Evolutionary conservation across 2,329 filamentous ascomycete species (phyloP), one percentile per base, ranked within the genome.

Genomic region (Ascochyta clinopodiicola): DNA sequence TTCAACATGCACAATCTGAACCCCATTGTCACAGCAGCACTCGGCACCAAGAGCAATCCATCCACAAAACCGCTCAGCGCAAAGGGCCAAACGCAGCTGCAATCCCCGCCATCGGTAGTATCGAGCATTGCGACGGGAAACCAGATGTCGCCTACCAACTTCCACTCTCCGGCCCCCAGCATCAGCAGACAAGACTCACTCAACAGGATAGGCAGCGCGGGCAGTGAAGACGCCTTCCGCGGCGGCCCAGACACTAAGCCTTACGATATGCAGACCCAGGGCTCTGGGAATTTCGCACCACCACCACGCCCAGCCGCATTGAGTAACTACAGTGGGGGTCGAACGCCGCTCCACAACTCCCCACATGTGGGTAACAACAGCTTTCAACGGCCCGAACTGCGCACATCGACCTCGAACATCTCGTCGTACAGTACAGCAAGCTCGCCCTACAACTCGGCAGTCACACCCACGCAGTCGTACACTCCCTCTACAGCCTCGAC

Each of bases 1-100:
- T 81, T 88, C 70, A 68, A 68, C 38, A 79, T 87, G 72, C 83
- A 85, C 61, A 77, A 78, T 50, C 64, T 76, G 35, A 78, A 78
- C 39, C 75, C 75, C 15, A 78, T 78, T 21, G 75, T 77, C 36
- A 75, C 74, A 1, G 74, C 73, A 31, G 74, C 75, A 15, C 68
- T 77, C 48, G 70, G 68, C 8, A 62, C 63, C 5, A 75, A 76
- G 60, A 71, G 59, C 48, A 64, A 59, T 10, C 29, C 64, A 10
- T 57, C 62, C 15, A 57, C 56, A 49, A 71, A 69, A 29, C 44
- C 57, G 19, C 52, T 53, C 24, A 47, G 46, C 43, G 54, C 59
- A 29, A 66, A 65, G 49, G 55, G 37, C 29, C 58, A 57, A 32
- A 27, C 39, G 27, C 56, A 64, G 17, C 53, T 74, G 53, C 72